These are phyloP conservation scores for Termitomyces heimii DNA, from an alignment of 768 basidiomycete genomes.

Conservation along the genomic window DNA sequence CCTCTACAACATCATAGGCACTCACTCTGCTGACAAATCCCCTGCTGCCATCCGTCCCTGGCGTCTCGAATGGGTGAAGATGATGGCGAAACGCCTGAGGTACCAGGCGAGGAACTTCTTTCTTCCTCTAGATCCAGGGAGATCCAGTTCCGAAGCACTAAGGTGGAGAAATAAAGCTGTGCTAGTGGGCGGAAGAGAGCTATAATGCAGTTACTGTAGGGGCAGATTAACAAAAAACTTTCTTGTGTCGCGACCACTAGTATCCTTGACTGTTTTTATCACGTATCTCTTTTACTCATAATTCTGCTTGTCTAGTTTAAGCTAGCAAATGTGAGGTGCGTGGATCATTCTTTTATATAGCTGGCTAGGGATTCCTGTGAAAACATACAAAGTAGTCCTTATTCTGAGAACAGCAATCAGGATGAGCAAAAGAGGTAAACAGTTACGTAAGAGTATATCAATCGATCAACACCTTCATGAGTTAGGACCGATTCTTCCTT, in stretches of 20 bases:
- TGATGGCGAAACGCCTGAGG: neutral
- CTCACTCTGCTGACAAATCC: neutral
- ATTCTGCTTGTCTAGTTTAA: no score
- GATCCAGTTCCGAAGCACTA: neutral
- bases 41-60: neutral
- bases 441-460: neutral
- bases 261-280: no score
- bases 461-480: no score
- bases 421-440: neutral
- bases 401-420: no score
- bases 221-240: neutral
- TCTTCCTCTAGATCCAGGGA: neutral
- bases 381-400: neutral
- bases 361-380: neutral
- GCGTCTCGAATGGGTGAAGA: neutral
- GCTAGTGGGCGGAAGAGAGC: neutral
- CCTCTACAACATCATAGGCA: slow-evolving; percentile 4
- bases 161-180: neutral
- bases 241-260: neutral
- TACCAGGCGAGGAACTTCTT: neutral
- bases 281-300: no score
- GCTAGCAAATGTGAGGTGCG: no score
- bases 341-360: neutral
- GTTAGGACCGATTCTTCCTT: neutral
- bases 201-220: neutral